A percentile compares a stretch with the other conserved stretches of the same genome.
These are phyloP conservation scores for Pleurotus djamor DNA, from an alignment of 768 basidiomycete species.

Conservation along the genomic window DNA sequence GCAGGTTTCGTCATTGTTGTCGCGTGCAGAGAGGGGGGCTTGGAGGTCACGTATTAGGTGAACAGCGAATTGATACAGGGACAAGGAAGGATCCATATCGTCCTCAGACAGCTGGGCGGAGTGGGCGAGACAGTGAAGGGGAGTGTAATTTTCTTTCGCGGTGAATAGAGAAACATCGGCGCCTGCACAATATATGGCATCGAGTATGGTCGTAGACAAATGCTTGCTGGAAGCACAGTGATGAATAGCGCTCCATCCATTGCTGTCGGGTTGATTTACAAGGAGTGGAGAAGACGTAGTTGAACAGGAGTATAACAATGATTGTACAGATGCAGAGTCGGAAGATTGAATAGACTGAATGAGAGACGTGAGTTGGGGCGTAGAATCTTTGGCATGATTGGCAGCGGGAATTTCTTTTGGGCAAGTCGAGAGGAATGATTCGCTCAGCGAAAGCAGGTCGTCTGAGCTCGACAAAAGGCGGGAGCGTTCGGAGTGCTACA, in stretches of 20 bases:
- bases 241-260: conserved; percentile 75
- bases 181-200: conserved; percentile 73
- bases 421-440: conserved; percentile 32
- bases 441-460: conserved; percentile 33
- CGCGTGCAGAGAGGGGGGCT: conserved; percentile 64
- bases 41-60: conserved; percentile 71
- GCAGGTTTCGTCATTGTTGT: conserved; percentile 72
- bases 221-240: conserved; percentile 55
- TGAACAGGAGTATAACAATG: conserved; percentile 38
- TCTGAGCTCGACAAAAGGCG: conserved; percentile 27
- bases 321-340: conserved; percentile 49
- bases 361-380: conserved; percentile 44
- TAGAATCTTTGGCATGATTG: conserved; percentile 38
- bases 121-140: conserved; percentile 65
- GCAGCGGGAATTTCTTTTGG: conserved; percentile 37
- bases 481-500: conserved; percentile 12
- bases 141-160: conserved; percentile 57
- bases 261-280: conserved; percentile 65
- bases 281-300: conserved; percentile 47
- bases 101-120: conserved; percentile 28
- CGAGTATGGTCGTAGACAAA: conserved; percentile 62
- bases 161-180: conserved; percentile 76
- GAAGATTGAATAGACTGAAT: conserved; percentile 49
- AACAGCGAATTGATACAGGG: conserved; percentile 55
- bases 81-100: conserved; percentile 24